phyloP scores from a whole-genome alignment of 768 basidiomycete species.

The Lyophyllum atratum region DNA sequence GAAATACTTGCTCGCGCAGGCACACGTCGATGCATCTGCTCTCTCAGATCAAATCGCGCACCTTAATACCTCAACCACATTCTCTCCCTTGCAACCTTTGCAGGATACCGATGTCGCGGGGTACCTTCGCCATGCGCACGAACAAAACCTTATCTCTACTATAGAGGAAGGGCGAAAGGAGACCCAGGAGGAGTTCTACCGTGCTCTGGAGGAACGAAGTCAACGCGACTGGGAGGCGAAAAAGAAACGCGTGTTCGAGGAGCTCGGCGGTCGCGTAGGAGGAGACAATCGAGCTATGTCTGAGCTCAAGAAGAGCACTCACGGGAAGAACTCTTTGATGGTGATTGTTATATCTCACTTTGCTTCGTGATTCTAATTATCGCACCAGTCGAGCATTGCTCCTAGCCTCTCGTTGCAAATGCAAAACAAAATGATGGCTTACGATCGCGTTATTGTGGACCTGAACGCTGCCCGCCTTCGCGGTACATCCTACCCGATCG shows the following conservation, averaged over 20 bases:
- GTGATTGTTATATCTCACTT: slow-evolving; percentile 35
- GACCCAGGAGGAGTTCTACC: slow-evolving; percentile 85
- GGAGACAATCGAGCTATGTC: slow-evolving; percentile 55
- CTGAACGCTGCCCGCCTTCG: slow-evolving; percentile 75
- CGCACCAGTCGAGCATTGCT: slow-evolving; percentile 34
- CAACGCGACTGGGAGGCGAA: slow-evolving; percentile 87
- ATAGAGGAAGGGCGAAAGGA: slow-evolving; percentile 88
- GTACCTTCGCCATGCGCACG: slow-evolving; percentile 93
- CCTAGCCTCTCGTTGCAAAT: slow-evolving; percentile 72
- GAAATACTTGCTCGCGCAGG: slow-evolving; percentile 91
- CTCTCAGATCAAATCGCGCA: slow-evolving; percentile 82
- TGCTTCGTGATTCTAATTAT: background rate
- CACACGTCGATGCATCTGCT: slow-evolving; percentile 91
- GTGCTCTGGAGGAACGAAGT: slow-evolving; percentile 72
- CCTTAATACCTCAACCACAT: slow-evolving; percentile 79
- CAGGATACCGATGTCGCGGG: slow-evolving; percentile 92
- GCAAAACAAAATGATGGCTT: slow-evolving; percentile 96
- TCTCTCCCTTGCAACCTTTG: slow-evolving; percentile 88
- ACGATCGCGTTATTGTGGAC: slow-evolving; percentile 79
- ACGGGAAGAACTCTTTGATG: slow-evolving; percentile 54
- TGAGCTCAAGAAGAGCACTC: slow-evolving; percentile 64
- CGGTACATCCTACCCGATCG: slow-evolving; percentile 72
- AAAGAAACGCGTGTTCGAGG: slow-evolving; percentile 88
- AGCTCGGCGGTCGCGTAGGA: slow-evolving; percentile 71
- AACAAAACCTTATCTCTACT: slow-evolving; percentile 91